Base-by-base conservation (phyloP, 805 yeast species). In the Suhomyces faveliae region DNA sequence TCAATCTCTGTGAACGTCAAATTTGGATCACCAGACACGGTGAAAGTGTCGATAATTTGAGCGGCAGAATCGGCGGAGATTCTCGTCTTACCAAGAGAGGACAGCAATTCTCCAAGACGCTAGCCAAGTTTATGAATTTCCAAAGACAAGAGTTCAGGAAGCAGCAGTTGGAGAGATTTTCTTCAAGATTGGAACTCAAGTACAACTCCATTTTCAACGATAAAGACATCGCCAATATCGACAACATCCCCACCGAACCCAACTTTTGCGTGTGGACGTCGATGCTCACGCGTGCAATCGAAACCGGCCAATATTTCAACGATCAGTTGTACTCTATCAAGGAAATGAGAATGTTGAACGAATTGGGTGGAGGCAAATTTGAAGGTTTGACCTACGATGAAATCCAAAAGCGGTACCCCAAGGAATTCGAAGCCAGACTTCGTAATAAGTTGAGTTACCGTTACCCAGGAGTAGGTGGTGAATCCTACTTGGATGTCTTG, bases 381-480 rank as follows among this genome's bases (percentile, higher is more conserved):
- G 98, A 92, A 57, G 96, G 96, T 3, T 75, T 91, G 85, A 91
- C 98, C 0, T 92, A 94, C 61, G 84, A 83, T 45, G 95, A 92
- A 56, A 91, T 92, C 53, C 87, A 85, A 62, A 70, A 67, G 9
- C 70, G 73, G 51, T 80, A 76, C 58, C 96, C 97, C 0, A 79
- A 79, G 30, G 98, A 92, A 64, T 92, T 85, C 61, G 80, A 78
- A 37, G 79, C 89, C 13, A 78, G 98, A 49, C 68, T 89, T 55
- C 73, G 76, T 37, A 86, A 89, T 66, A 92, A 92, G 66, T 74
- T 92, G 57, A 74, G 85, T 13, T 92, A 92, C 66, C 74, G 99
- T 51, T 92, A 92, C 62, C 99, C 98, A 1, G 99, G 99, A 3
- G 87, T 89, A 43, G 97, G 98, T 6, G 99, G 99, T 13, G 99